These are phyloP conservation scores for Magnaporthiopsis incrustans DNA, from an alignment of 2,329 filamentous ascomycete species.

Conservation along the genomic window DNA sequence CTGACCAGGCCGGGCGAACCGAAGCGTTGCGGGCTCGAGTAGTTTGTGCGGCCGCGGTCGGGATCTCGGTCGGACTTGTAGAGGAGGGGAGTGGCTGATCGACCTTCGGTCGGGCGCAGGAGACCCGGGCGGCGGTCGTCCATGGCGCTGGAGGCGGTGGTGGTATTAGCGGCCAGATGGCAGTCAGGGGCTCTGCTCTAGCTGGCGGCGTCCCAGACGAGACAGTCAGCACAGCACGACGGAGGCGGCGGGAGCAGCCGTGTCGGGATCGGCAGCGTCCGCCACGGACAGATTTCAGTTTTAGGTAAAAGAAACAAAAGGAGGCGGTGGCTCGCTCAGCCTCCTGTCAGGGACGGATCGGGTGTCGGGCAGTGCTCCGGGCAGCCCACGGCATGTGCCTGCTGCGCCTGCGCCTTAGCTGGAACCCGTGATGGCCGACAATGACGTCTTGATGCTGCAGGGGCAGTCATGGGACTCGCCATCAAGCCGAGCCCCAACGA, in stretches of 20 bases:
- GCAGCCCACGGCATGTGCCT: neutral
- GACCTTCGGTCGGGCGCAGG: constrained; percentile 5
- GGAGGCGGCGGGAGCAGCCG: neutral
- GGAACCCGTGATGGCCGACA: neutral
- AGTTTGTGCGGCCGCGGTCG: constrained; percentile 10
- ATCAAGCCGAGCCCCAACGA: neutral
- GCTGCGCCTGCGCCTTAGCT: neutral
- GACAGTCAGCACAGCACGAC: too few relatives aligned
- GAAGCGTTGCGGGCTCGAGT: constrained; percentile 7
- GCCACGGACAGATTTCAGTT: neutral
- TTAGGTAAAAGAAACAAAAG: neutral
- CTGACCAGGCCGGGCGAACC: constrained; percentile 1
- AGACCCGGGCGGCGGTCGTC: constrained; percentile 3
- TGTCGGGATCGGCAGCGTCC: neutral
- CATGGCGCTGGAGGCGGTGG: neutral
- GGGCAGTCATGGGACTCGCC: neutral
- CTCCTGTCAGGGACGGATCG: neutral
- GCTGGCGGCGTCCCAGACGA: too few relatives aligned
- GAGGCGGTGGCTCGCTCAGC: neutral
- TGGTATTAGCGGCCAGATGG: neutral
- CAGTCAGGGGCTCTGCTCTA: neutral
- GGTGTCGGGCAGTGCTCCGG: neutral
- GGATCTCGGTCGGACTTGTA: constrained; percentile 5
- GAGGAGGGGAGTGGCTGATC: constrained; percentile 4
- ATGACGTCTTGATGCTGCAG: neutral